Evolutionary conservation across 306 rosid species (phyloP).

Genomic region (Quercus rubra): DNA sequence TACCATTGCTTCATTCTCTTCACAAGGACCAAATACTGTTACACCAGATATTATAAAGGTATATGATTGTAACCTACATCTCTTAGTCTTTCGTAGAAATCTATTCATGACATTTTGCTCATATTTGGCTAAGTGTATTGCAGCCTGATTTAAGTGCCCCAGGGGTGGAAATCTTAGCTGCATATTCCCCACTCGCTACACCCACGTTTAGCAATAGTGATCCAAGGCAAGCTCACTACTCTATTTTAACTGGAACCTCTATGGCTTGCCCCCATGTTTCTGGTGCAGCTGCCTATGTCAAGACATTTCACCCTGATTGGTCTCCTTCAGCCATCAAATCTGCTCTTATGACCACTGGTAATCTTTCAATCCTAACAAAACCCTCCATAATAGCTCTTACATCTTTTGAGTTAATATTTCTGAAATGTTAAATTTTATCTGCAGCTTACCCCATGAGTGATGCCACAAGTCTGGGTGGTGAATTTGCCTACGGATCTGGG

Average conservation of each 20-base stretch:
- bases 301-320: slow-evolving; percentile 25
- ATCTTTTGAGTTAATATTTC: background rate
- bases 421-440: background rate
- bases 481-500: slow-evolving; percentile 26
- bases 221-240: background rate
- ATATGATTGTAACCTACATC: background rate
- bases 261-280: slow-evolving; percentile 36
- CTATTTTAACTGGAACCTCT: slow-evolving; percentile 29
- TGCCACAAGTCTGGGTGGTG: background rate
- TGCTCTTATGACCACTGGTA: slow-evolving; percentile 26
- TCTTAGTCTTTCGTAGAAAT: too few species aligned
- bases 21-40: slow-evolving; percentile 31
- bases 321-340: slow-evolving; percentile 27
- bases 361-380: too few species aligned
- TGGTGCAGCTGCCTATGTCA: slow-evolving; percentile 28
- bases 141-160: slow-evolving; percentile 36
- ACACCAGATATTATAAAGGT: slow-evolving; percentile 24
- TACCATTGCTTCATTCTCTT: slow-evolving; percentile 13
- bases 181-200: slow-evolving; percentile 10
- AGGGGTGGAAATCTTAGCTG: slow-evolving; percentile 27
- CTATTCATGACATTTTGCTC: too few species aligned
- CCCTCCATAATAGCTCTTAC: too few species aligned
- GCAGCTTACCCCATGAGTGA: slow-evolving; percentile 21
- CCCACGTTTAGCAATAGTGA: background rate
- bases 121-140: background rate